Base-by-base conservation (phyloP, 176 grass and related monocot species). In the Avena atlantica region DNA sequence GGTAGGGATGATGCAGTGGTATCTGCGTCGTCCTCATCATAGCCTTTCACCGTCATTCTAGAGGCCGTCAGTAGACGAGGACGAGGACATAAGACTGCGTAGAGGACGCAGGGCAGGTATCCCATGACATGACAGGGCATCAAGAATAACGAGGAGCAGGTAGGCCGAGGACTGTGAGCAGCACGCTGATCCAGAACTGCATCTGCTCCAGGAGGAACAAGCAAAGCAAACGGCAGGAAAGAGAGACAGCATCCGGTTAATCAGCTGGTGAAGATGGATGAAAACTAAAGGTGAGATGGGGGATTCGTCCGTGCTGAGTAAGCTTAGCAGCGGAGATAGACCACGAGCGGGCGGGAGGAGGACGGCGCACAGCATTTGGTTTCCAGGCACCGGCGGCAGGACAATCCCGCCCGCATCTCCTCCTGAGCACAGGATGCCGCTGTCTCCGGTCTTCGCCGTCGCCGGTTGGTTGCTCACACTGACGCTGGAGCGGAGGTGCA, bases 171-270 rank as follows among this genome's bases (percentile, higher is more conserved):
- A 93, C 55, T 86, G 92, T 91, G 75, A 91, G 92, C 79, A 86
- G 74, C 80, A 93, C 75, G 60, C 89, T 91, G 83, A 93, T 87
- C 86, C 86, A 91, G 86, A 93, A 93, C 89, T 89, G 89, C 69
- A 91, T 31, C 92, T 93, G 92, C 31, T 34, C 3, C 73, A 50
- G 11, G 23, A 23, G 23, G 3, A 12, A 58, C 17, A 66, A 2
- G 25, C 13, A 66, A 66, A 66, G 4, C 3, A 64, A 66, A 66
- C 12, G 23, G 61, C 61, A 64, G 4, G 5, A 3, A 31, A n/a
- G 10, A 36, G 34, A 50, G 23, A 12, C 57, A 21, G 0, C 20
- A 20, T 9, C 31, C 9, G 23, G 23, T 64, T 37, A 15, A 76
- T 52, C 6, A 76, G 23, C 5, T 47, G 11, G 4, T 4, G 45